phyloP scores from a whole-genome alignment of 768 basidiomycete species.

The Phallus indusiatus region DNA sequence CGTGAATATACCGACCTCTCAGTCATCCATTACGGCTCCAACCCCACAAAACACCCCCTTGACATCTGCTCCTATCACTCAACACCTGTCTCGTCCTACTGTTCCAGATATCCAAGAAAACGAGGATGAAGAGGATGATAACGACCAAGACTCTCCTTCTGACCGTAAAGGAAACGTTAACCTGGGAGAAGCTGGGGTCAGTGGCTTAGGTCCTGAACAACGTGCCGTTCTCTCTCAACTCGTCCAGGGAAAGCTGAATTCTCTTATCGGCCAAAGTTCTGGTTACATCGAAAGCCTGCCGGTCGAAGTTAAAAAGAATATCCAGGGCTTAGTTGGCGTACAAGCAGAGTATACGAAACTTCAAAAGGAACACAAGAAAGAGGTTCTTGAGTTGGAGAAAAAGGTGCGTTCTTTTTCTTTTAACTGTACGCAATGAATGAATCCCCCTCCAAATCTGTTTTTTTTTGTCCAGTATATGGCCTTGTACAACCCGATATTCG shows the following conservation, averaged over 20 bases:
- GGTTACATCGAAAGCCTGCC: slow-evolving; percentile 92
- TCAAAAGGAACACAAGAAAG: slow-evolving; percentile 89
- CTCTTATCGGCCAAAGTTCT: slow-evolving; percentile 82
- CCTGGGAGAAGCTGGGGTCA: slow-evolving; percentile 31
- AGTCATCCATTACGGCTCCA: slow-evolving; percentile 64
- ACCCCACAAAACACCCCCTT: slow-evolving; percentile 93
- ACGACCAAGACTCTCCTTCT: slow-evolving; percentile 21
- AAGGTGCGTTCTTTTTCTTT: slow-evolving; percentile 46
- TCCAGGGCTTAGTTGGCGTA: slow-evolving; percentile 90
- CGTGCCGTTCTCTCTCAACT: slow-evolving; percentile 66
- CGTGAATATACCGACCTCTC: slow-evolving; percentile 12
- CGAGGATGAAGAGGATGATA: slow-evolving; percentile 59
- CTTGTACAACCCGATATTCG: slow-evolving; percentile 62
- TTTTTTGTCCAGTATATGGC: slow-evolving; percentile 26
- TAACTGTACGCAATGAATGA: not conserved
- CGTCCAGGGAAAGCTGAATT: slow-evolving; percentile 80
- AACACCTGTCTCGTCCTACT: slow-evolving; percentile 75
- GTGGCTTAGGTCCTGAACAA: slow-evolving; percentile 20
- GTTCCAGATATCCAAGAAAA: slow-evolving; percentile 84
- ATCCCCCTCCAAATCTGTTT: not conserved
- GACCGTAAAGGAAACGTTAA: slow-evolving; percentile 19
- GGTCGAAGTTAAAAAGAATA: slow-evolving; percentile 64
- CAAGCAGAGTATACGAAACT: slow-evolving; percentile 87
- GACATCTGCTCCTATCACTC: slow-evolving; percentile 68
- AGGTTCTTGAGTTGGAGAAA: slow-evolving; percentile 92